Evolutionary conservation across 2,329 filamentous ascomycete genomes (phyloP), one percentile per base, ranked within the genome.

Genomic region (Pestalotiopsis sp.): DNA sequence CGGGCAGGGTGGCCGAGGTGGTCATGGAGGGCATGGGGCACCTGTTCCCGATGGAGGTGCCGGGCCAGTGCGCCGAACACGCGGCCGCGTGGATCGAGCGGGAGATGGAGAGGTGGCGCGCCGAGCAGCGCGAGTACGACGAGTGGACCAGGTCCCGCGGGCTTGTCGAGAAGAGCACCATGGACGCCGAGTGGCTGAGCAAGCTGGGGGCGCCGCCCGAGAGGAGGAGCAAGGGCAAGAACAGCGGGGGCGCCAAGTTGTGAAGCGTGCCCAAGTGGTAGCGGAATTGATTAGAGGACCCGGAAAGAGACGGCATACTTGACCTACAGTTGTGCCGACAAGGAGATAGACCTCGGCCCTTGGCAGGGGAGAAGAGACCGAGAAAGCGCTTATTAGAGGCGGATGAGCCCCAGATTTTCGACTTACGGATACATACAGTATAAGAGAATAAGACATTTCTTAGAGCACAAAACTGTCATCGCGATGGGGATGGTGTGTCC

Each of bases 1-100:
- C 86, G 13, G 93, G 92, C 0, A 84, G 89, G 61, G 94, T 97
- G 2, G 85, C 84, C 68, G 85, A 90, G 72, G 86, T 93, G 4
- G 83, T 89, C 17, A 80, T 96, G 7, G 81, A 91, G 36, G 86
- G 86, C 0, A 84, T 86, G 5, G 94, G 95, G 0, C 95, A 98
- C 79, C 80, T 98, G 57, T 88, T 98, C 36, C 92, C 95, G 0
- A 93, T 97, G 88, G 94, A 97, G 80, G 87, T 88, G 52, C 92
- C 93, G 0, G 82, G 75, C 2, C 84, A 88, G 74, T 92, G 91
- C 71, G 95, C 94, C 1, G 83, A 87, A 69, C 79, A 86, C 20
- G 85, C 87, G 0, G 86, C 86, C 0, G 76, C 78, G 31, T 93
- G 90, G 84, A 78, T 93, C 67, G 83, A 78, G 0, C 74, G 76